Base-by-base conservation (phyloP, 176 grass and related monocot genomes). In the Oryza glumipatula region DNA sequence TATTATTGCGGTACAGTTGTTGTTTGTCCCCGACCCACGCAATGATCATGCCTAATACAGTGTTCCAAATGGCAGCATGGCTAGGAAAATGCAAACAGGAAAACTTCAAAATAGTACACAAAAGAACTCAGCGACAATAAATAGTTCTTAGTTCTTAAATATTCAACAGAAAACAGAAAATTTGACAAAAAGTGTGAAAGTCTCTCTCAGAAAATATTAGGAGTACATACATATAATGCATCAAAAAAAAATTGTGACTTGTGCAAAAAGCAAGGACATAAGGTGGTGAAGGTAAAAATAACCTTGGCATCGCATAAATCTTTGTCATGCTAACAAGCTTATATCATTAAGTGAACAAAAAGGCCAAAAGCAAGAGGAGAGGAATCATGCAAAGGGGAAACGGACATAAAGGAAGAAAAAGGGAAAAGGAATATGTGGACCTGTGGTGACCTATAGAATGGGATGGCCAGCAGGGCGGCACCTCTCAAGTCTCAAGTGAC, bases 351-450 rank as follows among this genome's bases (percentile, higher is more conserved):
- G 32, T 61, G 44, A 52, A 82, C 16, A 44, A 74, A 86, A 77
- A 15, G 28, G 26, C 74, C 69, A 86, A 79, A 91, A 36, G 28
- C 52, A 86, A 80, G 71, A 77, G 66, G 68, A 30, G 68, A 80
- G 21, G 70, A 84, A 94, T 89, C 84, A 94, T 87, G 49, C 35
- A 90, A 90, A 88, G 67, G 24, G 75, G 67, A 82, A 86, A 83
- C 69, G 65, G 81, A 89, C 79, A 89, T 79, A 79, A 82, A 90
- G 67, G 47, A 74, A 95, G 89, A 48, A 78, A 88, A 95, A 58
- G 28, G 38, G 41, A 71, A 94, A 87, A 85, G 93, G 21, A 71
- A 71, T 73, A 74, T 68, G 76, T 81, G 90, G 80, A 72, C 76
- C 83, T 41, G 88, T 68, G 82, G 38, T 87, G 76, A 68, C 78